Evolutionary conservation across 164 flowering plant species (phyloP), one percentile per base, ranked within the genome.

Genomic region (Aristolochia fimbriata): DNA sequence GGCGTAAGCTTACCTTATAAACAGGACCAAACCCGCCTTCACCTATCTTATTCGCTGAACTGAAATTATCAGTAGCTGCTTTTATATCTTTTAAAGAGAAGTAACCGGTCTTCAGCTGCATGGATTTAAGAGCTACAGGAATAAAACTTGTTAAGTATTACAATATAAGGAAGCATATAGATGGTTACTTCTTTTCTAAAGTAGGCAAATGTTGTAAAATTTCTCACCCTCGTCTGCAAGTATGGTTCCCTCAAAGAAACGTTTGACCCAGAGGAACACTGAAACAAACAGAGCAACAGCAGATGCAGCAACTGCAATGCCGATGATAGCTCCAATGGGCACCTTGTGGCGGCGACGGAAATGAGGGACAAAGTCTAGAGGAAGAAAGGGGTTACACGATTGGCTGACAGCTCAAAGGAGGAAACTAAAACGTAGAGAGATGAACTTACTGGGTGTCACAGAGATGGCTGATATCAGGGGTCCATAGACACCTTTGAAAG

Each of bases 381-480:
- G 30, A 27, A 27, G 30, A 27, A 27, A 27, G 5, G 30, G 30
- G 5, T 27, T 27, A 27, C 30, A 27, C 30, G 30, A 27, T 27
- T 5, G 5, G 30, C 5, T 27, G 30, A 27, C 3, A 2, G 30
- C 30, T 27, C 3, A 51, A 6, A 51, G 7, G 11, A 51, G 10
- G 23, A 11, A 20, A 21, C 21, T 51, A 20, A 15, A 51, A 20
- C 17, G 12, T 7, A 4, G 13, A 51, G 6, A 20, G 4, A 21
- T 21, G 23, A 51, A 20, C 55, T 51, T 51, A 51, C 55, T 51
- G 25, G 55, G 24, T 19, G 7, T 27, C 37, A 65, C 59, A 19
- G 62, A 37, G 58, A 68, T 68, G 3, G 67, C 71, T 25, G 71
- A 68, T 21, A 68, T 59, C 14, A 68, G 67, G 24, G 71, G 71